Base-by-base conservation (phyloP, 306 rosid genomes). In the Glycine latifolia region DNA sequence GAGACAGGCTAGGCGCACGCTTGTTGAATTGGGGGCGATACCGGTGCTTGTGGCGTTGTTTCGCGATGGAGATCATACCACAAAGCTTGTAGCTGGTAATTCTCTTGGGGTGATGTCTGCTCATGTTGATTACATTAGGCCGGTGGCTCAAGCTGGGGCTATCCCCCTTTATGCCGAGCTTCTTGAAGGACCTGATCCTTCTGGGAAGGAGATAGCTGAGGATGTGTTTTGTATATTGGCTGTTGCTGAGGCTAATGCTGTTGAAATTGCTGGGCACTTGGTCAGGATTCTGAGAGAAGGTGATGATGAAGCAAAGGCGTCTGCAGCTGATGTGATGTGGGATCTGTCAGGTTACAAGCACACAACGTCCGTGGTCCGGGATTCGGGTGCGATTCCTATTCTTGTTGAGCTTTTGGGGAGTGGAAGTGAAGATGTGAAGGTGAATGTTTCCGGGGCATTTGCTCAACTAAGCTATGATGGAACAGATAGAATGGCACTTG, bases 121-220 rank as follows among this genome's bases (percentile, higher is more conserved):
- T 77, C 83, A 85, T 61, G 74, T 75, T 73, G 85, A 85, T 77
- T 87, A 83, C 58, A 81, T 85, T 41, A 89, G 87, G 58, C 85
- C 54, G 7, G 77, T 87, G 81, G 84, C 79, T 74, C 74, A 82
- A 80, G 84, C 87, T 14, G 86, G 90, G 85, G 87, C 87, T 55
- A 80, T 87, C 39, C 80, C 86, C 39, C 83, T 89, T 46, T 89
- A 82, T 81, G 89, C 86, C 0, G 90, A 89, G 85, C 92, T 89
- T 67, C 87, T 89, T 73, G 50, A 50, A 81, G 92, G 92, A 49
- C 74, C 47, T 10, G 87, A 83, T 79, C 85, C 46, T 77, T 26
- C 55, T 37, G 92, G 92, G 37, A 87, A 52, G 84, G 92, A 83
- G 70, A 89, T 85, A 67, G 87, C 90, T 0, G 83, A 85, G 84